phyloP scores from a whole-genome alignment of 148 eudicot species.

The Limonium bicolor region DNA sequence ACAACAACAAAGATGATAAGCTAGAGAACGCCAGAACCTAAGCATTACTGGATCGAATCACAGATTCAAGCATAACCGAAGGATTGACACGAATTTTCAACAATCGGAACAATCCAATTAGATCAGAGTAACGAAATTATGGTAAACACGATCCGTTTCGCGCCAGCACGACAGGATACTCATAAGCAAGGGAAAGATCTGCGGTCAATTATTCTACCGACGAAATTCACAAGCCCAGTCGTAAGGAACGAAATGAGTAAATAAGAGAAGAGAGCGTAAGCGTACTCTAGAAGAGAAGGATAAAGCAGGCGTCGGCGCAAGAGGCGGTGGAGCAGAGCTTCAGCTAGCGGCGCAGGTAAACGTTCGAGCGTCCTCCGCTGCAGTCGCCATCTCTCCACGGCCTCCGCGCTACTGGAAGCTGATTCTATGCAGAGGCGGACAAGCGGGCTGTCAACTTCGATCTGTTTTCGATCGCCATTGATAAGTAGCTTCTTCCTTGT shows the following conservation, averaged over 20 bases:
- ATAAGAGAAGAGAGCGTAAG: background rate
- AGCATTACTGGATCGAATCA: background rate
- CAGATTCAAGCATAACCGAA: too few relatives aligned
- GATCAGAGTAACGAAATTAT: too few relatives aligned
- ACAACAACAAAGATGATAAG: background rate
- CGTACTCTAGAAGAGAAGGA: slow-evolving; percentile 79
- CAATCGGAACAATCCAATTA: too few relatives aligned
- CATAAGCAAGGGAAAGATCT: too few relatives aligned
- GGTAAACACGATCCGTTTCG: too few relatives aligned
- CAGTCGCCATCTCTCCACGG: slow-evolving; percentile 67
- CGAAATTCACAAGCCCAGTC: too few relatives aligned
- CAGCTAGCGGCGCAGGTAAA: slow-evolving; percentile 57
- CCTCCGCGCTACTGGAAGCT: slow-evolving; percentile 32
- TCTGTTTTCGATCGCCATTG: slow-evolving; percentile 7
- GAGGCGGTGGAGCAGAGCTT: slow-evolving; percentile 56
- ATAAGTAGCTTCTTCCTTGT: too few relatives aligned
- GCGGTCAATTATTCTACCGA: too few relatives aligned
- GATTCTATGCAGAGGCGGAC: slow-evolving; percentile 46
- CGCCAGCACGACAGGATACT: too few relatives aligned
- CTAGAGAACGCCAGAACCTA: background rate
- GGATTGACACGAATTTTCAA: too few relatives aligned
- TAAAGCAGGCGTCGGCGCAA: slow-evolving; percentile 53
- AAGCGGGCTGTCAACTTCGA: slow-evolving; percentile 21
- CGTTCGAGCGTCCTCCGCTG: slow-evolving; percentile 77
- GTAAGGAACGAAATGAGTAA: too few relatives aligned